Percentiles rank a stretch among this genome's conserved stretches.
Evolutionary conservation across 768 basidiomycete genomes (phyloP).

Genomic region (Russula ochroleuca): DNA sequence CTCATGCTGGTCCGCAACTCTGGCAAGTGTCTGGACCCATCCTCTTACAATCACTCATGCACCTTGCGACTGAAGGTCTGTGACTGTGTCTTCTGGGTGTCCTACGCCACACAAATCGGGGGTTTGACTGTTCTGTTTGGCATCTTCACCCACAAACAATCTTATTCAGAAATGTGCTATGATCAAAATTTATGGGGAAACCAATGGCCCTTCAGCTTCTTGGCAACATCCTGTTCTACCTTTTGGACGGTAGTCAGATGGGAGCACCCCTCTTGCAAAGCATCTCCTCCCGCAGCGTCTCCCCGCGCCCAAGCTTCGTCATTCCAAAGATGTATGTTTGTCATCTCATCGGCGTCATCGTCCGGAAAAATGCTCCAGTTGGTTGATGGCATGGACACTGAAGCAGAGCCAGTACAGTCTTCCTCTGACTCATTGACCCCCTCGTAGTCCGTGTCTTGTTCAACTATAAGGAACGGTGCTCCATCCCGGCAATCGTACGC

Average conservation of each 20-base stretch:
- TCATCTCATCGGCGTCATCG: not conserved
- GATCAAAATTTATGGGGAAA: slow-evolving; percentile 52
- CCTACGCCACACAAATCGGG: not conserved
- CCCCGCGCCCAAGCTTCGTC: slow-evolving; percentile 10
- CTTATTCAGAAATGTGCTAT: not conserved
- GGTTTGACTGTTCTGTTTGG: not conserved
- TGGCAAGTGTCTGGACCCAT: slow-evolving; percentile 1
- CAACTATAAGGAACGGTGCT: not conserved
- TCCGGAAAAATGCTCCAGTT: slow-evolving; percentile 3
- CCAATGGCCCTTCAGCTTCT: slow-evolving; percentile 58
- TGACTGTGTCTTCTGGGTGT: not conserved
- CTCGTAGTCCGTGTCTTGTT: slow-evolving; percentile 4
- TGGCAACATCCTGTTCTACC: slow-evolving; percentile 63
- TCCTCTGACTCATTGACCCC: not conserved
- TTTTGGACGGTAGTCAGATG: slow-evolving; percentile 34
- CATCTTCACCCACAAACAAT: not conserved
- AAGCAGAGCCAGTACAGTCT: not conserved
- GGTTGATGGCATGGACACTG: not conserved
- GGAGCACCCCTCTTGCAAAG: not conserved
- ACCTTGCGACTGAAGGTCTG: not conserved
- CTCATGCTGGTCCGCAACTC: not conserved
- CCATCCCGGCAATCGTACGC: slow-evolving; percentile 6
- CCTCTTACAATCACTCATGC: not conserved
- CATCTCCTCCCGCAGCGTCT: not conserved
- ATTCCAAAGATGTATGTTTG: slow-evolving; percentile 16